Evolutionary conservation across 805 yeast genomes (phyloP), one percentile per base, ranked within the genome.

Genomic region (Kodamaea kakaduensis): DNA sequence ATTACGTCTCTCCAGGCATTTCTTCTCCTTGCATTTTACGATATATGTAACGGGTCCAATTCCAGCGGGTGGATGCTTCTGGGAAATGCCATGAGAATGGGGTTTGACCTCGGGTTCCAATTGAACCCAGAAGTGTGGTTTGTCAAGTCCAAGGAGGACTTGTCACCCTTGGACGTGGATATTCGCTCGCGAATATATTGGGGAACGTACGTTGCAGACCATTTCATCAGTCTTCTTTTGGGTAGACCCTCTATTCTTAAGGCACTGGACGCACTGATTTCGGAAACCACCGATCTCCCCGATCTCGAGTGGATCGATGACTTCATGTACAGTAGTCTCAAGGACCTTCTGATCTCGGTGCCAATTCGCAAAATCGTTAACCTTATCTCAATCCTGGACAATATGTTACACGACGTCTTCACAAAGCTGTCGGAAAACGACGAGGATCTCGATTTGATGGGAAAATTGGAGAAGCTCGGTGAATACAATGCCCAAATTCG

Each of bases 201-300:
- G 85, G 84, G 84, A 3, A 70, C 78, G 32, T 78, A 72, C 51
- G 59, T 78, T 38, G 80, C 79, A 2, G 85, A 78, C 51, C 83
- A 77, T 49, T 73, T 78, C 45, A 74, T 78, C 22, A 72, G 81
- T 48, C 56, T 78, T 23, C 59, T 77, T 32, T 54, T 77, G 31
- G 85, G 85, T 3, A 56, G 83, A 34, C 81, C 82, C 0, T 69
- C 80, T 0, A 56, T 71, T 1, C 52, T 78, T 33, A 73, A 77
- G 46, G 62, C 73, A 32, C 64, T 71, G 28, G 79, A 78, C 43
- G 75, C 84, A 0, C 70, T 82, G 0, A 75, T 78, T 9, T 77
- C 78, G 0, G 81, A 75, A 41, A 67, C 79, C 12, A 73, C 69
- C 37, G 77, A 71, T 39, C 59, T 78, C 38, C 84, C 84, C 0